Conservation (phyloP, 306 rosid genomes). For the Chamaecrista fasciculata region DNA sequence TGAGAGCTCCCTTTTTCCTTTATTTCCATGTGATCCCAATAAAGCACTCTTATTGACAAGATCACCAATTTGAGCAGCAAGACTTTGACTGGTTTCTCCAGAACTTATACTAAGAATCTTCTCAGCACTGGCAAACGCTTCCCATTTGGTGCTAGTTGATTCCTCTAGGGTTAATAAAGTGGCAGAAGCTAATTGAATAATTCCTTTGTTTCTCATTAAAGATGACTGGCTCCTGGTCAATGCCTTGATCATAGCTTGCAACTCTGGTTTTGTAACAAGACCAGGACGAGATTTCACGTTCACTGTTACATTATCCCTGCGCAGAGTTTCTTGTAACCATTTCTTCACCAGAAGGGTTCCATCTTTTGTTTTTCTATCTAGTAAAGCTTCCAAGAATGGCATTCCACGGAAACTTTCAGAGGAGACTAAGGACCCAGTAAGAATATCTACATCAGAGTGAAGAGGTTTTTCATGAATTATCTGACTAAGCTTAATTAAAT, state of each 20-base stretch:
- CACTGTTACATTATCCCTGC: slow-evolving; percentile 50
- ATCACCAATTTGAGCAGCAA: slow-evolving; percentile 87
- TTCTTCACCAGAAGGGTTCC: slow-evolving; percentile 75
- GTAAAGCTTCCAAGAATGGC: slow-evolving; percentile 77
- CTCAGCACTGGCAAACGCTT: slow-evolving; percentile 80
- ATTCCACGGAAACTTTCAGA: slow-evolving; percentile 75
- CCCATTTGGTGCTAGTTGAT: slow-evolving; percentile 71
- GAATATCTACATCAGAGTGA: slow-evolving; percentile 42
- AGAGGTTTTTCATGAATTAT: slow-evolving; percentile 44
- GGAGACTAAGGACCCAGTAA: slow-evolving; percentile 67
- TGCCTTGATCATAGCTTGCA: slow-evolving; percentile 76
- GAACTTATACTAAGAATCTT: slow-evolving; percentile 64
- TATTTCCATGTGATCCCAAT: slow-evolving; percentile 51
- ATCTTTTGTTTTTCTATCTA: slow-evolving; percentile 84
- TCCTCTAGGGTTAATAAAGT: slow-evolving; percentile 67
- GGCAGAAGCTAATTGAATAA: slow-evolving; percentile 85
- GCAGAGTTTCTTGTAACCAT: slow-evolving; percentile 90
- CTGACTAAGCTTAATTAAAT: slow-evolving; percentile 51
- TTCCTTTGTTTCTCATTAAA: slow-evolving; percentile 78
- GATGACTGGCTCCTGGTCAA: slow-evolving; percentile 68
- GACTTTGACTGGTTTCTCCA: slow-evolving; percentile 88
- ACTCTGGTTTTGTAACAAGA: slow-evolving; percentile 53
- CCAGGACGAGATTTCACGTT: slow-evolving; percentile 74
- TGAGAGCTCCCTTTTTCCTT: slow-evolving; percentile 49
- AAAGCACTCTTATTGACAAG: slow-evolving; percentile 76